Evolutionary conservation across 2,329 filamentous ascomycete species (phyloP).

Genomic region (Fusarium secorum): DNA sequence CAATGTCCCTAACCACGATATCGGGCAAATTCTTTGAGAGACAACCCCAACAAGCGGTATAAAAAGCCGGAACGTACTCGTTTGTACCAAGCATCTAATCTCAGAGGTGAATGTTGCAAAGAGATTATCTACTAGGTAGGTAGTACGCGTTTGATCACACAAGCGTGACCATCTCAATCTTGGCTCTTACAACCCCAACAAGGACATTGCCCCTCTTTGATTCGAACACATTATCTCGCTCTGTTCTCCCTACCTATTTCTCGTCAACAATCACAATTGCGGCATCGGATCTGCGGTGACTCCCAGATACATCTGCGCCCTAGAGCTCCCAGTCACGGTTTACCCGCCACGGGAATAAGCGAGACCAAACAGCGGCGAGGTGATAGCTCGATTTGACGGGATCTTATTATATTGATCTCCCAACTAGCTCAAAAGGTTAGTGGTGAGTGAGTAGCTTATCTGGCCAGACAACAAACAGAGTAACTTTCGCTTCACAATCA

Average conservation of each 20-base stretch:
- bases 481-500: not conserved
- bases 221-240: not conserved
- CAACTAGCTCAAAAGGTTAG: not conserved
- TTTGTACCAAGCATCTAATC: not conserved
- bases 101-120: not conserved
- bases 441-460: not conserved
- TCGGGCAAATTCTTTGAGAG: not conserved
- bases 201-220: conserved; percentile 12
- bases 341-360: conserved; percentile 5
- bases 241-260: not conserved
- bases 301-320: not conserved
- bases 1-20: conserved; percentile 7
- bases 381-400: not conserved
- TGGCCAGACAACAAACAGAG: conserved; percentile 12
- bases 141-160: not conserved
- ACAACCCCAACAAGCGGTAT: not conserved
- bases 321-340: not conserved
- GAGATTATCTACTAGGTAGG: not conserved
- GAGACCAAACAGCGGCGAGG: conserved; percentile 2
- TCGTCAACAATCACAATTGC: not conserved
- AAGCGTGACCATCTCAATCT: not conserved
- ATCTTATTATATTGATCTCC: conserved; percentile 12
- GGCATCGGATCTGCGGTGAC: conserved; percentile 19
- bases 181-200: conserved; percentile 13
- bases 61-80: conserved; percentile 6